A percentile compares a stretch with the other conserved stretches of the same genome.
These are phyloP conservation scores for Takakia lepidozioides DNA, from an alignment of 225 moss, liverwort and hornwort species.

Conservation along the genomic window DNA sequence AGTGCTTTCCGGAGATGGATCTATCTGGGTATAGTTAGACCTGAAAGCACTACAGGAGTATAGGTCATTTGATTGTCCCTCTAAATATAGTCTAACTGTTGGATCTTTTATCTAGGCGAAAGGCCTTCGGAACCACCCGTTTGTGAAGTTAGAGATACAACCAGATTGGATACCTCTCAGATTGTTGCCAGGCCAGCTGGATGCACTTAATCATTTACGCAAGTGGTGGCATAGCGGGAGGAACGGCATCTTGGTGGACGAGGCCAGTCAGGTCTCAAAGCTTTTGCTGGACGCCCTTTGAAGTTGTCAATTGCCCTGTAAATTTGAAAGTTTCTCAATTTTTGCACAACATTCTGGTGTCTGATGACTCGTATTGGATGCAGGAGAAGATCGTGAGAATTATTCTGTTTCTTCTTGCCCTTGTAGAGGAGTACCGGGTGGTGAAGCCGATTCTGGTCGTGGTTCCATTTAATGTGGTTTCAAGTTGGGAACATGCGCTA, in stretches of 20 bases:
- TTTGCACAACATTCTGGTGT: too few relatives aligned
- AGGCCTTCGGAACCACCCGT: too few relatives aligned
- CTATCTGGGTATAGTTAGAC: too few relatives aligned
- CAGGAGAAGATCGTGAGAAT: constrained; percentile 81
- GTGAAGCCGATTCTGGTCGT: constrained; percentile 67
- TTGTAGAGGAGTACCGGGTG: constrained; percentile 66
- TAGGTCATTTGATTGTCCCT: too few relatives aligned
- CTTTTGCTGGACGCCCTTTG: too few relatives aligned
- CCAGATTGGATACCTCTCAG: constrained; percentile 57
- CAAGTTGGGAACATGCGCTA: constrained; percentile 77
- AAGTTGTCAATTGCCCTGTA: too few relatives aligned
- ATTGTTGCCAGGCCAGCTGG: constrained; percentile 47
- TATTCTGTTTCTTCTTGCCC: constrained; percentile 63
- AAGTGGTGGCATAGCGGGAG: constrained; percentile 52
- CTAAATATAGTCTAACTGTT: too few relatives aligned
- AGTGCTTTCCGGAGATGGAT: too few relatives aligned
- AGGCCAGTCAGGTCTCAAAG: constrained; percentile 67
- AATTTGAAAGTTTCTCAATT: too few relatives aligned
- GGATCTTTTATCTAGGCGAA: too few relatives aligned
- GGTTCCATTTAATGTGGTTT: constrained; percentile 50
- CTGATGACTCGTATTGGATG: constrained; percentile 9
- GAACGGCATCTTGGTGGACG: constrained; percentile 70
- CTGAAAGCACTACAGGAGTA: too few relatives aligned
- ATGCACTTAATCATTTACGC: constrained; percentile 53
- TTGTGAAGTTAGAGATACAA: constrained; percentile 32